Evolutionary conservation across 2,329 filamentous ascomycete genomes (phyloP), one percentile per base, ranked within the genome.

Genomic region (Zasmidium citrigriseum): DNA sequence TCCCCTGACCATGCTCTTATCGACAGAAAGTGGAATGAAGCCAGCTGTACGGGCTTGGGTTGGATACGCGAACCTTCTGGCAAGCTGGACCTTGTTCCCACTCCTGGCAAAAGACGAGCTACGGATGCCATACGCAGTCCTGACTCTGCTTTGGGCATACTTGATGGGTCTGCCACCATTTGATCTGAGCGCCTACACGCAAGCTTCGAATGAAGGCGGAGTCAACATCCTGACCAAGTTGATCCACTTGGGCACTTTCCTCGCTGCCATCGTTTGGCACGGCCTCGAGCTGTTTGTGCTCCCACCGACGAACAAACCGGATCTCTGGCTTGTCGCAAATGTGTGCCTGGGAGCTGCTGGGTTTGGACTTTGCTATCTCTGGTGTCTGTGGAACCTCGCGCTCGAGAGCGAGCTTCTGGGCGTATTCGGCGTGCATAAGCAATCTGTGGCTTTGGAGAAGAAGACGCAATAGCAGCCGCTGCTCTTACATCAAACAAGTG

Each of bases 251-350:
- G 76, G 79, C 12, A 93, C 95, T 66, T 98, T 98, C 70, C 63
- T 86, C 3, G 81, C 80, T 27, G 96, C 97, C 88, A 79, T 86
- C 14, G 81, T 75, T 14, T 97, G 95, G 91, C 95, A 99, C 73
- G 74, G 90, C 12, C 77, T 86, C 0, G 91, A 96, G 66, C 83
- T 83, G 1, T 86, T 86, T 60, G 76, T 92, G 1, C 61, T 74
- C 10, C 87, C 93, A 14, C 93, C 93, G 3, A 67, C 78, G 0
- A 81, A 83, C 58, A 97, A 96, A 76, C 95, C 95, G 0, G 95
- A 99, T 77, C 78, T 99, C 1, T 99, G 93, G 93, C 88, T 96
- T 2, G 93, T 99, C 2, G 83, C 87, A 12, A 99, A 99, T 69
- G 92, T 95, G 9, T 86, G 91, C 18, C 76, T 98, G 21, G 95